phyloP scores from a whole-genome alignment of 371 early-diverging fungal species.

The Rhizomucor pusillus region DNA sequence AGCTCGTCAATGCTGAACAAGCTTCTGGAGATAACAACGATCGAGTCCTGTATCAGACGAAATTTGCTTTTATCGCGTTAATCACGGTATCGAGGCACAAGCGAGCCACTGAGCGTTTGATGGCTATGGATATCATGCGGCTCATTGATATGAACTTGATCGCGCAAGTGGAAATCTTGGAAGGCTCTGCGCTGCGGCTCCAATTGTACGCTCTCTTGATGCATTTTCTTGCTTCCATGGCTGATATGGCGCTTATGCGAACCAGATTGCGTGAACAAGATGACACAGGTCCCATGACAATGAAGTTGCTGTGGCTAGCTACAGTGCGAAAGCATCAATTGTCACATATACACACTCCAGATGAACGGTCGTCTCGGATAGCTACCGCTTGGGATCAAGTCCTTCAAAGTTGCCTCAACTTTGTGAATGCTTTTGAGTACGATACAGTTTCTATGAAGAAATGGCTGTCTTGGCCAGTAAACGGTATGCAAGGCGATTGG shows the following conservation, averaged over 20 bases:
- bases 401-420: slow-evolving; percentile 18
- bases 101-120: slow-evolving; percentile 2
- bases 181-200: background rate
- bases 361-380: background rate
- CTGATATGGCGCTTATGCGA: slow-evolving; percentile 22
- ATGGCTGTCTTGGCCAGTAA: slow-evolving; percentile 20
- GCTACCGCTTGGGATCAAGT: slow-evolving; percentile 17
- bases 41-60: slow-evolving; percentile 15
- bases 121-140: background rate
- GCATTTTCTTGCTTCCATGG: slow-evolving; percentile 23
- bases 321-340: background rate
- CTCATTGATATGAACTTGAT: background rate
- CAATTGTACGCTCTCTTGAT: slow-evolving; percentile 19
- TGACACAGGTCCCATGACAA: background rate
- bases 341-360: background rate
- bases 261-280: slow-evolving; percentile 17
- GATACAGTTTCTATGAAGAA: slow-evolving; percentile 16
- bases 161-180: background rate
- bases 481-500: no score
- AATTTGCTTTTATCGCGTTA: slow-evolving; percentile 19
- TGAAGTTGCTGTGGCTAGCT: background rate
- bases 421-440: slow-evolving; percentile 21
- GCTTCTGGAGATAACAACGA: background rate
- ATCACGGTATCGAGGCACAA: slow-evolving; percentile 9
- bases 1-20: background rate